phyloP scores from a whole-genome alignment of 73 alveolate genomes.

The Paramecium sexaurelia region DNA sequence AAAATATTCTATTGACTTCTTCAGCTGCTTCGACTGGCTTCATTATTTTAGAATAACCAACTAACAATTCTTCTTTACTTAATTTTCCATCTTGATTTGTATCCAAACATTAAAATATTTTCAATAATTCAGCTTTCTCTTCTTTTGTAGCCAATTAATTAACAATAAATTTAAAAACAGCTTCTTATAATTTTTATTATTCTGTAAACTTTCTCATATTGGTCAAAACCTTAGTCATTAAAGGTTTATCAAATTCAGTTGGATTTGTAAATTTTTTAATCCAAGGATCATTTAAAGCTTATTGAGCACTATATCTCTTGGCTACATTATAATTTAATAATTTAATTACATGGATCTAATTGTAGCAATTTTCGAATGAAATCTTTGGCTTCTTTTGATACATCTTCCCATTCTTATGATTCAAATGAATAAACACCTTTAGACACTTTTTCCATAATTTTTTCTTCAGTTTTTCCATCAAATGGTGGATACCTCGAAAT shows the following conservation, averaged over 20 bases:
- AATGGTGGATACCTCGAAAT: constrained; percentile 90
- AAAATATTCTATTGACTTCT: constrained; percentile 67
- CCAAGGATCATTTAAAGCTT: constrained; percentile 83
- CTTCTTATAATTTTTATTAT: constrained; percentile 76
- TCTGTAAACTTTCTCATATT: constrained; percentile 73
- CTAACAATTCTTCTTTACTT: constrained; percentile 73
- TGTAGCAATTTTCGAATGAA: constrained; percentile 77
- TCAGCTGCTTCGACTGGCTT: constrained; percentile 41
- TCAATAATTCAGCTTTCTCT: constrained; percentile 73
- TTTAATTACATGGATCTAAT: constrained; percentile 51
- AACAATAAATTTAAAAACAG: constrained; percentile 75
- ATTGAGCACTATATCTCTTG: constrained; percentile 74
- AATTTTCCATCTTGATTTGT: constrained; percentile 77
- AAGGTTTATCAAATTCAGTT: constrained; percentile 31
- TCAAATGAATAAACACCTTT: constrained; percentile 67
- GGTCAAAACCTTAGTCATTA: constrained; percentile 60
- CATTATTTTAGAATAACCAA: constrained; percentile 65
- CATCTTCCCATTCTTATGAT: constrained; percentile 74
- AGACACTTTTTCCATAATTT: constrained; percentile 77
- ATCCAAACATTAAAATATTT: constrained; percentile 76
- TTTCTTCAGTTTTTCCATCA: constrained; percentile 86
- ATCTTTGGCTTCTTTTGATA: constrained; percentile 88
- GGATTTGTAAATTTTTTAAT: constrained; percentile 49
- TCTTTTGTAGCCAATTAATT: constrained; percentile 72
- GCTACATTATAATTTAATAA: neutral